Evolutionary conservation across 306 rosid species (phyloP), one percentile per base, ranked within the genome.

Genomic region (Prunus mume): DNA sequence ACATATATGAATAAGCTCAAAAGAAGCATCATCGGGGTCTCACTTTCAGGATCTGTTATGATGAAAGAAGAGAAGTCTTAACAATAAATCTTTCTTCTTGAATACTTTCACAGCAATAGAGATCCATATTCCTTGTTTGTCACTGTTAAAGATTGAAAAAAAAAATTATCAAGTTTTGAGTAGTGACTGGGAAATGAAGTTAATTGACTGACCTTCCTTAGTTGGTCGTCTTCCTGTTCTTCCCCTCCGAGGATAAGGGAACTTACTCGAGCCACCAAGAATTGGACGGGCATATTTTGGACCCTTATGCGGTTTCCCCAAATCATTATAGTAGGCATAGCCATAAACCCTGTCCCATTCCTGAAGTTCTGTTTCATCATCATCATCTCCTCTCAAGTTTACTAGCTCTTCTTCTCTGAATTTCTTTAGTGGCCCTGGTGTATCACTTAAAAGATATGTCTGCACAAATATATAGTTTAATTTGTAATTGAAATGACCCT

Each of bases 191-290:
- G 38, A 46, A 54, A 50, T 71, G 20, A 51, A 20, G 8, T 43
- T 19, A 72, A 43, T 67, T 62, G 73, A 28, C 82, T 75, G 58
- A 89, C 98, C 97, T 81, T 80, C 76, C 63, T 61, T 70, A 17
- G 87, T n/a, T 9, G 81, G 78, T 46, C 83, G 87, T 73, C 98
- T 81, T 45, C 93, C 91, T 1, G 98, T 93, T 79, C 92, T 88
- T 82, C 93, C 92, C 43, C 98, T 75, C 10, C 97, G 87, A 61
- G 98, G 98, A 72, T 93, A 93, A 66, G 97, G 97, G 78, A 91
- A 85, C 56, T 89, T 69, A n/a, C 7, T 38, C 5, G 93, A 87
- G 60, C 98, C 98, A 80, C 98, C 98, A 0, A 93, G 91, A 82
- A 91, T 73, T 13, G 92, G 97, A 30, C 98, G 96, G 19, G 25